Evolutionary conservation across 2,329 filamentous ascomycete genomes (phyloP).

Genomic region (Ophiognomonia clavigignenti-juglandacearum): DNA sequence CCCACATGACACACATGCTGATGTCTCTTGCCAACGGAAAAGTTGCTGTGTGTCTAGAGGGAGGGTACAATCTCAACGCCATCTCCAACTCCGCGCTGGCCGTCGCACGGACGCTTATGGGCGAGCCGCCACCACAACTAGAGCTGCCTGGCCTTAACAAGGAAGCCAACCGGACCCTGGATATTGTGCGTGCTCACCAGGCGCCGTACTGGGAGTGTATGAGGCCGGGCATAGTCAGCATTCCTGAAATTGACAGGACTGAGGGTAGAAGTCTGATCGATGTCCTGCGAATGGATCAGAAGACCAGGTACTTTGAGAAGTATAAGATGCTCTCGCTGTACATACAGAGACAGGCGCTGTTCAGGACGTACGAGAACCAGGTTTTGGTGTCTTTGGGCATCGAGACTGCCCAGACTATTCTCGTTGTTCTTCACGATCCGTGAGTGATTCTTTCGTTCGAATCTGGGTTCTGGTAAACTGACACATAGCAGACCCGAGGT

Average conservation of each 20-base stretch:
- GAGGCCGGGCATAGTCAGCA: conserved; percentile 59
- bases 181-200: conserved; percentile 55
- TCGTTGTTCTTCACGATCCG: conserved; percentile 90
- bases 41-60: conserved; percentile 86
- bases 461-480: conserved; percentile 11
- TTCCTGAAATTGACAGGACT: conserved; percentile 46
- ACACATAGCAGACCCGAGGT: conserved; percentile 56
- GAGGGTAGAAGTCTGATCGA: conserved; percentile 68
- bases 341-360: conserved; percentile 68
- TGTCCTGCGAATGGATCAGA: conserved; percentile 73
- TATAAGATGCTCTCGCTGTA: conserved; percentile 76
- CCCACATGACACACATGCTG: conserved; percentile 98
- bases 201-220: conserved; percentile 84
- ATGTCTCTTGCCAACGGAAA: conserved; percentile 91
- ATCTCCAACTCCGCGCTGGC: conserved; percentile 91
- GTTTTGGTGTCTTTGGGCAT: conserved; percentile 76
- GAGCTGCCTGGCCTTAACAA: conserved; percentile 51
- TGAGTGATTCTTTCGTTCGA: conserved; percentile 39
- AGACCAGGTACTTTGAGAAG: conserved; percentile 63
- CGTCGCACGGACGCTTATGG: conserved; percentile 90
- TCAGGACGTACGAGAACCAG: conserved; percentile 78
- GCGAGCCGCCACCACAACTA: conserved; percentile 73
- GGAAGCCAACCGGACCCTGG: conserved; percentile 51
- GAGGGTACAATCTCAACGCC: conserved; percentile 88
- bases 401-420: conserved; percentile 58